These are phyloP conservation scores for Begonia masoniana DNA, from an alignment of 306 rosid genomes.

Conservation along the genomic window DNA sequence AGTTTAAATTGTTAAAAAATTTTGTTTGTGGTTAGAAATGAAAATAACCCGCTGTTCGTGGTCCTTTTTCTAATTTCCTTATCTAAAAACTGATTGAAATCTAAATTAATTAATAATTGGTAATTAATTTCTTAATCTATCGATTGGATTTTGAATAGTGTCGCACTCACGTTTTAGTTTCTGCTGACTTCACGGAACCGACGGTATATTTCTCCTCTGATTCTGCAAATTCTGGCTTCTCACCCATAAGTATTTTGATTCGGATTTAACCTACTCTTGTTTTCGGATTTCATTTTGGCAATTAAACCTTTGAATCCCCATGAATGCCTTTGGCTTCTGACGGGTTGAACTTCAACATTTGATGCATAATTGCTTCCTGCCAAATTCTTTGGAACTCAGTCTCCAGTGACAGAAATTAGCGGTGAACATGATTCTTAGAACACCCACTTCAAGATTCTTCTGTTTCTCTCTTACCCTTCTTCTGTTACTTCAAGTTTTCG, in stretches of 20 bases:
- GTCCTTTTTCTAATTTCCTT: too few relatives aligned
- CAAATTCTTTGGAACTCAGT: neutral
- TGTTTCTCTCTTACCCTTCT: constrained; percentile 34
- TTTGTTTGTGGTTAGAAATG: too few relatives aligned
- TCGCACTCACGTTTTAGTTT: constrained; percentile 7
- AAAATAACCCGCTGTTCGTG: too few relatives aligned
- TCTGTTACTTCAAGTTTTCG: constrained; percentile 20
- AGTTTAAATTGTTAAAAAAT: too few relatives aligned
- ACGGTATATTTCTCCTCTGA: constrained; percentile 1
- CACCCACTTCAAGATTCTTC: constrained; percentile 41
- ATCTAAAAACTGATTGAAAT: too few relatives aligned
- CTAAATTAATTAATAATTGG: too few relatives aligned
- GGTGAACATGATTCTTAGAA: constrained; percentile 7
- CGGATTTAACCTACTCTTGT: neutral
- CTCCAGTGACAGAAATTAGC: too few relatives aligned
- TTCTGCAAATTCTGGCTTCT: neutral
- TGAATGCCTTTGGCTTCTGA: neutral
- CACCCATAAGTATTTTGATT: neutral
- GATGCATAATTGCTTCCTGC: neutral
- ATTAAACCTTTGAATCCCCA: constrained; percentile 7
- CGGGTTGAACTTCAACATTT: neutral
- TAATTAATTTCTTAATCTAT: too few relatives aligned
- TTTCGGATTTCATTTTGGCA: neutral
- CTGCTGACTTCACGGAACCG: constrained; percentile 3
- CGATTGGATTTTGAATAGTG: neutral